A percentile compares a stretch with the other conserved stretches of the same genome.
Evolutionary conservation across 129 eudicot genomes (phyloP).

Genomic region (sunflower (Helianthus annuus)): DNA sequence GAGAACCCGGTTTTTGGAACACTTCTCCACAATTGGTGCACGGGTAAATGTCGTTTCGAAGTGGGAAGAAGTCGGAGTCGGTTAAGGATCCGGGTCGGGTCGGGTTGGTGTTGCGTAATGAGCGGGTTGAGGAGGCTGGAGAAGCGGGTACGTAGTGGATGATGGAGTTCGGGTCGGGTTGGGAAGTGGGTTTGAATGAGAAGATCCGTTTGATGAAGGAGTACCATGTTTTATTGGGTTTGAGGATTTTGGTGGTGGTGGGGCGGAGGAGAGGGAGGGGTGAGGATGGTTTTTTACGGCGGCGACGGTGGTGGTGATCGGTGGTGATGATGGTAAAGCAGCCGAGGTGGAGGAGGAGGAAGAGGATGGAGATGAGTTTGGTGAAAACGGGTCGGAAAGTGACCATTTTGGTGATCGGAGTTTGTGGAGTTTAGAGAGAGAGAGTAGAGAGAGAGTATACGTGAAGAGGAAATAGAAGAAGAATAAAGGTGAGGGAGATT

Average conservation of each 20-base stretch:
- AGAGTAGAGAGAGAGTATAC: background rate
- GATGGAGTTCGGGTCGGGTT: slow-evolving; percentile 20
- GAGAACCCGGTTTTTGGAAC: slow-evolving; percentile 50
- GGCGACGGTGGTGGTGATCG: slow-evolving; percentile 29
- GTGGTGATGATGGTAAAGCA: slow-evolving; percentile 54
- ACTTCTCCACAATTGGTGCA: slow-evolving; percentile 79
- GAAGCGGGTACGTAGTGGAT: slow-evolving; percentile 34
- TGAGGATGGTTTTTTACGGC: slow-evolving; percentile 35
- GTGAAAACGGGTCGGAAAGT: slow-evolving; percentile 40
- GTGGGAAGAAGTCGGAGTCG: slow-evolving; percentile 43
- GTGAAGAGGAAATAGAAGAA: slow-evolving; percentile 11
- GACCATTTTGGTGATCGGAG: slow-evolving; percentile 24
- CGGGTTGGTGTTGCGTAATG: slow-evolving; percentile 14
- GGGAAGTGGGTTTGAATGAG: slow-evolving; percentile 26
- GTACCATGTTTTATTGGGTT: slow-evolving; percentile 41
- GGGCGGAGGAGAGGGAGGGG: slow-evolving; percentile 42
- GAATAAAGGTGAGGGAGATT: slow-evolving; percentile 43
- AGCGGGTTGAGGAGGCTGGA: slow-evolving; percentile 46
- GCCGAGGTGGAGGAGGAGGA: slow-evolving; percentile 52
- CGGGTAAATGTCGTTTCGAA: slow-evolving; percentile 66
- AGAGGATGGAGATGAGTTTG: slow-evolving; percentile 42
- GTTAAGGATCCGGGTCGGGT: slow-evolving; percentile 31
- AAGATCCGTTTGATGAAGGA: slow-evolving; percentile 54
- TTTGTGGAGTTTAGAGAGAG: background rate
- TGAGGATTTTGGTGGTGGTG: slow-evolving; percentile 40